These are phyloP conservation scores for Boletus rufocinnamomeus DNA, from an alignment of 768 basidiomycete genomes.

Conservation along the genomic window DNA sequence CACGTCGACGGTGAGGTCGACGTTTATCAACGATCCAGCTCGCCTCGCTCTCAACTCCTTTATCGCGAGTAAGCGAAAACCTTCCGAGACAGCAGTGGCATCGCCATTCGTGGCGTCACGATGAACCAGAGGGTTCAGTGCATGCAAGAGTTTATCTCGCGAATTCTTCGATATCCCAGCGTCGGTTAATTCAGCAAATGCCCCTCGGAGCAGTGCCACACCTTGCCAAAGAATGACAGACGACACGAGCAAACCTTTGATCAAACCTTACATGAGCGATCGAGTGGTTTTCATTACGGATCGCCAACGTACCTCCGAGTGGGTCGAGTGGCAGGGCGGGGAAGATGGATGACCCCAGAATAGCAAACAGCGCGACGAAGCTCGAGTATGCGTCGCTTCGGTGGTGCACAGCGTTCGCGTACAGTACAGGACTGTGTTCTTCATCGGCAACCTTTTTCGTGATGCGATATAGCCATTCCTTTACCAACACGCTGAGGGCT, in stretches of 20 bases:
- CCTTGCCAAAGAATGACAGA: constrained; percentile 84
- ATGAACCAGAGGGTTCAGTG: constrained; percentile 57
- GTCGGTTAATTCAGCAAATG: constrained; percentile 82
- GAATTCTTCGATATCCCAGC: constrained; percentile 68
- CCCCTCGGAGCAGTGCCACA: constrained; percentile 60
- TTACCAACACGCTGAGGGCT: constrained; percentile 70
- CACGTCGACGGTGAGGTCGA: constrained; percentile 81
- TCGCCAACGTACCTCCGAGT: constrained; percentile 68
- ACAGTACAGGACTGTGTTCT: constrained; percentile 86
- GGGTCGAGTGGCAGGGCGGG: constrained; percentile 91
- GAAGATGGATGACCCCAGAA: constrained; percentile 85
- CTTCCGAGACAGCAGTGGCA: background rate
- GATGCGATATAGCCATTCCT: constrained; percentile 91
- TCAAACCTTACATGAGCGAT: constrained; percentile 10
- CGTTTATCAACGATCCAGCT: constrained; percentile 77
- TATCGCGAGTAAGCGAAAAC: constrained; percentile 44
- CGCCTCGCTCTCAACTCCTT: constrained; percentile 69
- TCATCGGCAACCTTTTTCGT: constrained; percentile 90
- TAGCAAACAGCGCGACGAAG: constrained; percentile 87
- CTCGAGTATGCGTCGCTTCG: constrained; percentile 97
- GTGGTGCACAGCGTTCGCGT: constrained; percentile 97
- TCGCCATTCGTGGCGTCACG: constrained; percentile 25
- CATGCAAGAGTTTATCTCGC: constrained; percentile 50
- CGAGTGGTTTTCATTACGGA: background rate
- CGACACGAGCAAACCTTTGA: constrained; percentile 81